Evolutionary conservation across 371 early-diverging fungal genomes (phyloP).

Genomic region (Dichotomocladium elegans): DNA sequence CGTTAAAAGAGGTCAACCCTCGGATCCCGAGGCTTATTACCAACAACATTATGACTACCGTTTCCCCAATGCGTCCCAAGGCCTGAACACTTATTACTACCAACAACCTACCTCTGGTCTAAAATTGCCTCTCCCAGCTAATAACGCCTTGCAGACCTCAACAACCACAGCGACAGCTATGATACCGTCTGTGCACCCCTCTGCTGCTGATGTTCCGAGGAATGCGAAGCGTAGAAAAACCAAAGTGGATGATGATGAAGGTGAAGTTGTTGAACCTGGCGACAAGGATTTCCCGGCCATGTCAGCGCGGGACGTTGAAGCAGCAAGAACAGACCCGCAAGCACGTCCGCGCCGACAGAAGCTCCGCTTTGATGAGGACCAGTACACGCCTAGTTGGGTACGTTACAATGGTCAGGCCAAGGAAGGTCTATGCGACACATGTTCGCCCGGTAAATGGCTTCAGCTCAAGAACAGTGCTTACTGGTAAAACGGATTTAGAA

Average conservation of each 20-base stretch:
- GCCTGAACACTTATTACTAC: constrained; percentile 19
- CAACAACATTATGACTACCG: too few species aligned
- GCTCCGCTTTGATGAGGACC: constrained; percentile 70
- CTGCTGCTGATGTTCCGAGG: not conserved
- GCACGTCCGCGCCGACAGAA: constrained; percentile 66
- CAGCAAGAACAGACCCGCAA: constrained; percentile 36
- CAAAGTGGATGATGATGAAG: constrained; percentile 17
- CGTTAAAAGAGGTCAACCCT: too few species aligned
- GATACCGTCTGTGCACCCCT: not conserved
- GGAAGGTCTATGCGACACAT: constrained; percentile 88
- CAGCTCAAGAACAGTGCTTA: constrained; percentile 91
- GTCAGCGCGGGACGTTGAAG: constrained; percentile 40
- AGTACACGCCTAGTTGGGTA: constrained; percentile 89
- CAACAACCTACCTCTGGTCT: constrained; percentile 2
- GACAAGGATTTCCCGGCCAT: constrained; percentile 46
- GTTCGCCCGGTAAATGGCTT: constrained; percentile 85
- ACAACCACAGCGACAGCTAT: not conserved
- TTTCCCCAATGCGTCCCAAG: too few species aligned
- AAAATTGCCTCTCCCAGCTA: constrained; percentile 3
- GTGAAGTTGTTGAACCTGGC: constrained; percentile 20
- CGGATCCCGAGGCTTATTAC: too few species aligned
- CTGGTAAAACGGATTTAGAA: constrained; percentile 66
- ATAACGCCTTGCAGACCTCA: not conserved
- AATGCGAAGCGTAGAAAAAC: not conserved
- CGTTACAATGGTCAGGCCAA: constrained; percentile 74